A percentile compares a stretch with the other conserved stretches of the same genome.
Conservation (phyloP, 768 basidiomycete genomes). For the Daedaleopsis nitida region DNA sequence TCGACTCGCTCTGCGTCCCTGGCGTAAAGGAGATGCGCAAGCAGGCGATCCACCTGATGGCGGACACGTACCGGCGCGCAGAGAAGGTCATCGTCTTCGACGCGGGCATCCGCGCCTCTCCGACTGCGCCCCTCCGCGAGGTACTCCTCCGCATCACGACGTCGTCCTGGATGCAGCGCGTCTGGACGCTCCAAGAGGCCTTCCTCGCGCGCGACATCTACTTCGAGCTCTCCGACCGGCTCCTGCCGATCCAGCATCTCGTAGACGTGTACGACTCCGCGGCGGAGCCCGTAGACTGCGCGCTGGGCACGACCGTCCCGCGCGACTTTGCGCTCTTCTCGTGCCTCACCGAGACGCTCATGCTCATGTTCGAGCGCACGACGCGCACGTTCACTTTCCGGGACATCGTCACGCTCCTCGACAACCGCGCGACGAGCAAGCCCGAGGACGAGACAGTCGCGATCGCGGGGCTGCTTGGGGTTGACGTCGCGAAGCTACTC, state of each 20-base stretch:
- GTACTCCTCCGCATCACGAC: constrained; percentile 8
- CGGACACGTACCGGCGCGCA: constrained; percentile 12
- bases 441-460: background rate
- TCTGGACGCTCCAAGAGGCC: constrained; percentile 16
- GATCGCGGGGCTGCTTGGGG: background rate
- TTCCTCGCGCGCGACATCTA: constrained; percentile 9
- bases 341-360: background rate
- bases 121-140: background rate
- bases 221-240: constrained; percentile 9
- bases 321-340: background rate
- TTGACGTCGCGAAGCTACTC: background rate
- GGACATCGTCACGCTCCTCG: background rate
- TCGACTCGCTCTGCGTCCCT: constrained; percentile 17
- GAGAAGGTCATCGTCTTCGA: constrained; percentile 16
- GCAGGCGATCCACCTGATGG: constrained; percentile 16
- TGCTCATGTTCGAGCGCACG: background rate
- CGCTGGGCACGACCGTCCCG: background rate
- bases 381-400: background rate
- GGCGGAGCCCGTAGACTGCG: background rate
- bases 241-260: background rate
- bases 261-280: background rate
- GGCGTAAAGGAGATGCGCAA: background rate
- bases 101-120: constrained; percentile 3
- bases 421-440: background rate
- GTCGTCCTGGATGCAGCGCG: constrained; percentile 13